These are phyloP conservation scores for Ogataea pilisensis DNA, from an alignment of 805 yeast genomes.

Conservation along the genomic window DNA sequence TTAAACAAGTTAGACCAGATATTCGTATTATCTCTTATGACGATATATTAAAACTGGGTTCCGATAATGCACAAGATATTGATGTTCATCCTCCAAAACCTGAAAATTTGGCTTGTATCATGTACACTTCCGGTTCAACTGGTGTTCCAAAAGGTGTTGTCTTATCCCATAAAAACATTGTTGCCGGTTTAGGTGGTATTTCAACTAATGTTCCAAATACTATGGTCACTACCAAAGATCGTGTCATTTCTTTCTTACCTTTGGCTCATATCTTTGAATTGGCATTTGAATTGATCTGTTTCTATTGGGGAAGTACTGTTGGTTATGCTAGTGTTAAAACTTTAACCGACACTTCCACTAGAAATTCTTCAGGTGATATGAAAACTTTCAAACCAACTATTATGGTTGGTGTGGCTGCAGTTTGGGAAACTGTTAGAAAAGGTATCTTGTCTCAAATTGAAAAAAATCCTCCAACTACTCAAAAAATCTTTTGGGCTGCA, in stretches of 20 bases:
- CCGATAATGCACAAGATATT: constrained; percentile 37
- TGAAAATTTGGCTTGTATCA: constrained; percentile 64
- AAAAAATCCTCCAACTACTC: constrained; percentile 59
- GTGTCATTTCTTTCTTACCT: constrained; percentile 85
- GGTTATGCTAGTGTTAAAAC: constrained; percentile 96
- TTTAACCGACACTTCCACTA: constrained; percentile 73
- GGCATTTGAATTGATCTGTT: constrained; percentile 71
- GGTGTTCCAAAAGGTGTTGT: constrained; percentile 86
- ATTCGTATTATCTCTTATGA: constrained; percentile 59
- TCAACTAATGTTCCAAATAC: constrained; percentile 53
- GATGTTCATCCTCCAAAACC: constrained; percentile 46
- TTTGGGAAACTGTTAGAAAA: constrained; percentile 94
- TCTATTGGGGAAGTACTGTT: constrained; percentile 85
- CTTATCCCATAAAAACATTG: constrained; percentile 58
- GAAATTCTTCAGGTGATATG: constrained; percentile 86
- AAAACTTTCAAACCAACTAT: constrained; percentile 82
- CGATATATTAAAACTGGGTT: constrained; percentile 66
- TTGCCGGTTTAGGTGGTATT: constrained; percentile 87
- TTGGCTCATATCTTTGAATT: constrained; percentile 95
- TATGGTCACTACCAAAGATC: constrained; percentile 52
- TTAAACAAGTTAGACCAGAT: constrained; percentile 71
- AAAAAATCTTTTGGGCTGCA: constrained; percentile 87
- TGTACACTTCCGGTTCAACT: constrained; percentile 87
- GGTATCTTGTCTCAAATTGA: constrained; percentile 79
- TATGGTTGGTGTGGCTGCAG: constrained; percentile 99